A percentile compares a stretch with the other conserved stretches of the same genome.
Conservation (phyloP, 257 asterid genomes). For the Solanum clarkiae region DNA sequence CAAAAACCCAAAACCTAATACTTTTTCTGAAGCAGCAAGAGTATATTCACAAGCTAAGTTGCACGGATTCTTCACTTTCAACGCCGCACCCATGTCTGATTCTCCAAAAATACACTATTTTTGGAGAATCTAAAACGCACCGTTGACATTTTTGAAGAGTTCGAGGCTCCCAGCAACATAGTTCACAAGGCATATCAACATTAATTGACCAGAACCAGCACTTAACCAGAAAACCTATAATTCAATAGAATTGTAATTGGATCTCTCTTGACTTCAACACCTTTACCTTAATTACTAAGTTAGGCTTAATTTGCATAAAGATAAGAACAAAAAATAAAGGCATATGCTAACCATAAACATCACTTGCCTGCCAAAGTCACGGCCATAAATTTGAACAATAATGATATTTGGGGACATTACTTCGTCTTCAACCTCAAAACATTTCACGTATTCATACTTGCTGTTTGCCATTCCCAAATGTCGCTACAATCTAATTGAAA, state of each 20-base stretch:
- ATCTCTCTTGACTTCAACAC: neutral
- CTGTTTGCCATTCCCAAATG: conserved; percentile 54
- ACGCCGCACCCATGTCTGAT: too few relatives aligned
- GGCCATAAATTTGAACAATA: conserved; percentile 42
- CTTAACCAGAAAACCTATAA: neutral
- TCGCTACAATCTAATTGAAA: neutral
- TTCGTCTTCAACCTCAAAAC: conserved; percentile 58
- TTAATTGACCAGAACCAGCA: neutral
- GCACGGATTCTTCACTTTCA: too few relatives aligned
- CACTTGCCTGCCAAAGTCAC: conserved; percentile 37
- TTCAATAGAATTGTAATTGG: neutral
- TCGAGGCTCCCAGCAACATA: too few relatives aligned
- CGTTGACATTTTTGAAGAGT: too few relatives aligned
- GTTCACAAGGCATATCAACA: neutral
- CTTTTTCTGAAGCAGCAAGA: neutral
- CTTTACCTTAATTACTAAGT: neutral
- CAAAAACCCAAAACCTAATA: neutral
- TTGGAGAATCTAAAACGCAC: too few relatives aligned
- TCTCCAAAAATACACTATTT: too few relatives aligned
- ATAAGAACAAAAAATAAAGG: neutral
- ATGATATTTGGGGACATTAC: conserved; percentile 52
- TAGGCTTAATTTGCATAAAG: neutral
- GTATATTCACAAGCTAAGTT: neutral
- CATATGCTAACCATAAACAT: neutral
- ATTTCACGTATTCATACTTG: conserved; percentile 77